phyloP scores from a whole-genome alignment of 768 basidiomycete species.

The Sistotremastrum niveocremeum region DNA sequence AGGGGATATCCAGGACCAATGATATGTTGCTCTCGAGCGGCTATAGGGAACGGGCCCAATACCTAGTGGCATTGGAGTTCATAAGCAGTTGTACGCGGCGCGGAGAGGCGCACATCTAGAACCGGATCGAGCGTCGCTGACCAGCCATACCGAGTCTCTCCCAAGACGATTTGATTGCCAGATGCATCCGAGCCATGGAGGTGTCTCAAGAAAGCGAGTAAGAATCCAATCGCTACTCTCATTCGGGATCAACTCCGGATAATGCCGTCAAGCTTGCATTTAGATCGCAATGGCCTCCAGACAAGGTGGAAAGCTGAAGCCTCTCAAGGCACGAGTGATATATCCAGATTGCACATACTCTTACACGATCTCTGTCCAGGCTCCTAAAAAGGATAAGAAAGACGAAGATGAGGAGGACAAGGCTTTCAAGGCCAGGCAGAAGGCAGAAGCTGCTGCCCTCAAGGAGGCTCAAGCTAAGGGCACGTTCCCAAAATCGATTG shows the following conservation, averaged over 20 bases:
- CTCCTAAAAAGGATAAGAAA: constrained; percentile 71
- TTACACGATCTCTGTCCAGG: constrained; percentile 25
- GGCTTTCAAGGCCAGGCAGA: constrained; percentile 67
- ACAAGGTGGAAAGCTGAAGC: constrained; percentile 81
- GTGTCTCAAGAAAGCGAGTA: not conserved
- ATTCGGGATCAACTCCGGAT: constrained; percentile 4
- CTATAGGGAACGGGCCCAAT: constrained; percentile 73
- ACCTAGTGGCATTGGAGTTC: constrained; percentile 26
- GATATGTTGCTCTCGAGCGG: constrained; percentile 73
- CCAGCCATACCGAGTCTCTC: no score
- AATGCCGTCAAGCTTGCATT: no score
- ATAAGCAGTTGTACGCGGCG: no score
- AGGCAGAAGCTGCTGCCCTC: constrained; percentile 56
- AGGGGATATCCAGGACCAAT: constrained; percentile 68
- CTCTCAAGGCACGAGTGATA: constrained; percentile 48
- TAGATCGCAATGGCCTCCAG: constrained; percentile 37
- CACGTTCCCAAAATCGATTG: constrained; percentile 16
- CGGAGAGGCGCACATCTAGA: no score
- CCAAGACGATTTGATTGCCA: no score
- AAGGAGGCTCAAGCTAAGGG: constrained; percentile 68
- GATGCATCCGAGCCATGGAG: no score
- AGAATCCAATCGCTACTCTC: not conserved
- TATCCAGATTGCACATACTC: not conserved
- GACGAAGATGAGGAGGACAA: constrained; percentile 57
- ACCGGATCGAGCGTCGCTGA: no score